Conservation (phyloP, 768 basidiomycete species). For the Infundibulicybe gibba region DNA sequence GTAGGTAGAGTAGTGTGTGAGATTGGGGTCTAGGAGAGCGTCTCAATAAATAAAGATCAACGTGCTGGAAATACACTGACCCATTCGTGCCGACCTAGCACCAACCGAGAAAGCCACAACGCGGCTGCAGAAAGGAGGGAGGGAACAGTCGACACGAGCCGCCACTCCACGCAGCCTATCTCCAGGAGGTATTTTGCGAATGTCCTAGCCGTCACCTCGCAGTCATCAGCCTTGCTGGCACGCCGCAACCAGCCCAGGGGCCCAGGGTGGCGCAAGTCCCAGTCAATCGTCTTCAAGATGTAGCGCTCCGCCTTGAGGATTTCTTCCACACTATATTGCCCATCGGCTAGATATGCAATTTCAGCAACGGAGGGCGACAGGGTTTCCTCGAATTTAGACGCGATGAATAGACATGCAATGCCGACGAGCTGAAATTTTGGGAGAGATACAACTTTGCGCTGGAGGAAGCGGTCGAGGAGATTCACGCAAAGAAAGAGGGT, state of each 20-base stretch:
- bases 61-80: conserved; percentile 38
- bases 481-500: conserved; percentile 89
- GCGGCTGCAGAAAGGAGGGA: conserved; percentile 81
- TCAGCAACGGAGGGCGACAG: conserved; percentile 81
- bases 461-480: conserved; percentile 77
- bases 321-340: conserved; percentile 72
- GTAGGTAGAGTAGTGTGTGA: conserved; percentile 87
- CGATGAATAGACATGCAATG: conserved; percentile 80
- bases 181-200: conserved; percentile 91
- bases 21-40: conserved; percentile 62
- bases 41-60: conserved; percentile 5
- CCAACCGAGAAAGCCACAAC: conserved; percentile 81
- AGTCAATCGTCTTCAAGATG: conserved; percentile 80
- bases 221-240: conserved; percentile 91
- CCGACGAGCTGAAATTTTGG: conserved; percentile 91
- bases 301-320: conserved; percentile 89
- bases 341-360: conserved; percentile 77
- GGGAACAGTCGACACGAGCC: conserved; percentile 70
- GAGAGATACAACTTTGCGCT: conserved; percentile 69
- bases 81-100: conserved; percentile 82
- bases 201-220: conserved; percentile 81
- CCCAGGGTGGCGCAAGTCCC: conserved; percentile 83
- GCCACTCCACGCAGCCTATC: conserved; percentile 77
- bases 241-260: conserved; percentile 87
- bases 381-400: conserved; percentile 92